phyloP scores from a whole-genome alignment of 208 protist genomes.

The Herpetomonas samuelpessoai region DNA sequence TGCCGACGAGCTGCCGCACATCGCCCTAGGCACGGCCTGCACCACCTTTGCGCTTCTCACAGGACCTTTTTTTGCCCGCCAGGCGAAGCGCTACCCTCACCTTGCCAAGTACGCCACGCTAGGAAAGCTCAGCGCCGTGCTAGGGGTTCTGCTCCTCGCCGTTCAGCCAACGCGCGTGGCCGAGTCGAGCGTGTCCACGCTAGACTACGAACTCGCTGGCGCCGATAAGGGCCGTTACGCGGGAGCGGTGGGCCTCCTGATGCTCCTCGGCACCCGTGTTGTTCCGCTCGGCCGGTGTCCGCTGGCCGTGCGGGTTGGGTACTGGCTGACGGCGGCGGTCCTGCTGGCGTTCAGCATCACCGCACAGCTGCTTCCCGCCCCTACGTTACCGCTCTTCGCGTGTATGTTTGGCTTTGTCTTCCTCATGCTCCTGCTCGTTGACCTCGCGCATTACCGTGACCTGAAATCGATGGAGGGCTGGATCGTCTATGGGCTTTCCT shows the following conservation, averaged over 20 bases:
- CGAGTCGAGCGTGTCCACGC: constrained; percentile 17
- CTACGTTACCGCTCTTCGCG: constrained; percentile 37
- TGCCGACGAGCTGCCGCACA: constrained; percentile 46
- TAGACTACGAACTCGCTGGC: constrained; percentile 44
- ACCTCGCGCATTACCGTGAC: constrained; percentile 68
- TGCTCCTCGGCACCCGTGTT: constrained; percentile 35
- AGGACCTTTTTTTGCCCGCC: constrained; percentile 50
- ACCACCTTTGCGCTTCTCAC: constrained; percentile 56
- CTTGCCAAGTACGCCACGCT: constrained; percentile 15
- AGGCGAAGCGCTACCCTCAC: constrained; percentile 28
- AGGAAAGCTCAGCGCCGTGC: constrained; percentile 18
- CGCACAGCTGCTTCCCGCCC: constrained; percentile 43
- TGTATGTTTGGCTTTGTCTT: constrained; percentile 54
- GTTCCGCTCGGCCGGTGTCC: constrained; percentile 32
- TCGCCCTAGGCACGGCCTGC: constrained; percentile 47
- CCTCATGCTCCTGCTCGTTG: constrained; percentile 41
- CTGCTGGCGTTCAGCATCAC: constrained; percentile 51
- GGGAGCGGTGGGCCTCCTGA: constrained; percentile 28
- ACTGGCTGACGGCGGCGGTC: constrained; percentile 43
- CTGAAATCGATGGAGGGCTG: constrained; percentile 28
- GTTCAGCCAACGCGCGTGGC: constrained; percentile 39
- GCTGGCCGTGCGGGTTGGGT: constrained; percentile 28
- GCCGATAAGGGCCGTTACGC: constrained; percentile 28
- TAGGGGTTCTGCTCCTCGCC: constrained; percentile 46
- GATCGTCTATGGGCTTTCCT: constrained; percentile 24